These are phyloP conservation scores for Phlebopus sp. DNA, from an alignment of 1,284 basidiomycete species.

Conservation along the genomic window DNA sequence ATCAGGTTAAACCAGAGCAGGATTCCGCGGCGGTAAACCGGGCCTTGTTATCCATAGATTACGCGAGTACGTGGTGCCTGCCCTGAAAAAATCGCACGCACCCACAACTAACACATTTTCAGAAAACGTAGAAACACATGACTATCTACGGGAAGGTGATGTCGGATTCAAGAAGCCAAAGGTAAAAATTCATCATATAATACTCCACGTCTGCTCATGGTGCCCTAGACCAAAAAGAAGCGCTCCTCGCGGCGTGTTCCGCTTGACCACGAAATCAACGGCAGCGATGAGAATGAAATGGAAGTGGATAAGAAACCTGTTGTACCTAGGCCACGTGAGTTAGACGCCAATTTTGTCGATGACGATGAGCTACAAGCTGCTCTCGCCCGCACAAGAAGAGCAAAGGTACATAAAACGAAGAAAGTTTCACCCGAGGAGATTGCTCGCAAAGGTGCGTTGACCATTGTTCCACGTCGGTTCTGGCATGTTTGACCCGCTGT, in stretches of 20 bases:
- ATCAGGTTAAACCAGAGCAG: slow-evolving; percentile 52
- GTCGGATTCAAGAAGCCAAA: slow-evolving; percentile 93
- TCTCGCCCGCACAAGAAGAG: slow-evolving; percentile 80
- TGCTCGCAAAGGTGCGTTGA: slow-evolving; percentile 67
- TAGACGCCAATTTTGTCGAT: slow-evolving; percentile 90
- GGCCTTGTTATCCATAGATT: slow-evolving; percentile 85
- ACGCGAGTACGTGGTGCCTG: slow-evolving; percentile 64
- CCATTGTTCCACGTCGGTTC: neutral
- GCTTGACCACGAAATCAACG: slow-evolving; percentile 60
- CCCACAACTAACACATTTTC: slow-evolving; percentile 14
- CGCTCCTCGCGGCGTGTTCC: slow-evolving; percentile 70
- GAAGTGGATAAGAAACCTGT: slow-evolving; percentile 72
- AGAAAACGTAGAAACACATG: slow-evolving; percentile 86
- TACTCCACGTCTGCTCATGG: slow-evolving; percentile 9
- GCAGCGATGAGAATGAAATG: slow-evolving; percentile 57
- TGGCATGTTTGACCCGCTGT: slow-evolving; percentile 1
- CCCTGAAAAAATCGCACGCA: neutral
- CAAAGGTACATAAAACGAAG: slow-evolving; percentile 75
- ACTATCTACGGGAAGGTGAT: slow-evolving; percentile 91
- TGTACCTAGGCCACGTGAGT: slow-evolving; percentile 60
- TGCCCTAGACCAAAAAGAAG: slow-evolving; percentile 88
- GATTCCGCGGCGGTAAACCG: slow-evolving; percentile 70
- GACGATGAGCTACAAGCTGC: slow-evolving; percentile 98
- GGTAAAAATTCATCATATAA: slow-evolving; percentile 38
- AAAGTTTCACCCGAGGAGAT: slow-evolving; percentile 85